Conservation (phyloP, 306 rosid genomes). For the Abrus precatorius region DNA sequence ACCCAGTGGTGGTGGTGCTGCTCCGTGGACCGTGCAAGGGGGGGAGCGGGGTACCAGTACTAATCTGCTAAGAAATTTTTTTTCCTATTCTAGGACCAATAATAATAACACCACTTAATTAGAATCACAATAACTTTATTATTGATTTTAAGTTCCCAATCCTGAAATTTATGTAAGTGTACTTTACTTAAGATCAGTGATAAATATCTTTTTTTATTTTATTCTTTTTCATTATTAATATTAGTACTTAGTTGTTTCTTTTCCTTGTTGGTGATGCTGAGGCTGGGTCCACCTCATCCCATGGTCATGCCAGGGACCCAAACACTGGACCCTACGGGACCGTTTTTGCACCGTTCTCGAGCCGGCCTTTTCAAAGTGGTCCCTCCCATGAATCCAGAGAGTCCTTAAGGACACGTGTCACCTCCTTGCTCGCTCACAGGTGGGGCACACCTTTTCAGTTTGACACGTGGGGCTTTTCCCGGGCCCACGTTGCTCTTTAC, state of each 20-base stretch:
- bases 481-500: slow-evolving; percentile 38
- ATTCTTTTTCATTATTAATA: not conserved
- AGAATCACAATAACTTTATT: not conserved
- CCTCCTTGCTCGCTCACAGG: not conserved
- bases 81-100: not conserved
- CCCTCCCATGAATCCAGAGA: not conserved
- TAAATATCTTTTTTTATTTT: not conserved
- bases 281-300: slow-evolving; percentile 43
- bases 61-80: not conserved
- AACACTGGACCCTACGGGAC: slow-evolving; percentile 51
- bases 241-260: not conserved
- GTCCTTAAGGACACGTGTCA: slow-evolving; percentile 37
- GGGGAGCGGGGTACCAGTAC: slow-evolving; percentile 16
- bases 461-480: slow-evolving; percentile 44
- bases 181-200: slow-evolving; percentile 7
- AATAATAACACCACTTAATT: not conserved
- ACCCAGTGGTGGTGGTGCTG: slow-evolving; percentile 39
- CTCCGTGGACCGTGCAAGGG: slow-evolving; percentile 50
- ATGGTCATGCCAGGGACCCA: slow-evolving; percentile 52
- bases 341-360: slow-evolving; percentile 39
- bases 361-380: slow-evolving; percentile 44
- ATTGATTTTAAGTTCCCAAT: slow-evolving; percentile 26
- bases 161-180: not conserved
- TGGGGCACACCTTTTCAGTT: slow-evolving; percentile 44
- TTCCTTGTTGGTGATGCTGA: slow-evolving; percentile 31